Evolutionary conservation across 768 basidiomycete species (phyloP), one percentile per base, ranked within the genome.

Genomic region (Tephrocybe rancida): DNA sequence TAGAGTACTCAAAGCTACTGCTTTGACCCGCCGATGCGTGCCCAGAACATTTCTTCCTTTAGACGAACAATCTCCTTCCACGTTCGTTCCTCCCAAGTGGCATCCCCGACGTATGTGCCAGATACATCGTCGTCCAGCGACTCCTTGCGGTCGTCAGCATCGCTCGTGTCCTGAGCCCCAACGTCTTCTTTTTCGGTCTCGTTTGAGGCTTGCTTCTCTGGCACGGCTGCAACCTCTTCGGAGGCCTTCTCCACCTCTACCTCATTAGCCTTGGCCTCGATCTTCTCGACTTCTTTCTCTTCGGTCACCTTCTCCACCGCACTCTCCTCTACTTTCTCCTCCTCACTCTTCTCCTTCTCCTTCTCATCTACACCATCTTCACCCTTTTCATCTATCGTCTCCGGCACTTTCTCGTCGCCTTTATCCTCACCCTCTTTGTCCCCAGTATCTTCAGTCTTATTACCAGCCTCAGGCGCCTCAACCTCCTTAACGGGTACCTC

Each of bases 41-140:
- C 88, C 87, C 85, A 93, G 66, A 90, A 94, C 89, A 94, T 88
- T 38, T 89, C 86, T 67, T 93, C 90, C 54, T 84, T 81, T 58
- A 95, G 66, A 39, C 77, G 77, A 16, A 84, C 76, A 18, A 95
- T 66, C 70, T 92, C 88, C 62, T 86, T 87, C 90, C 91, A 94
- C 18, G 88, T 85, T 46, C 85, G 78, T 65, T 93, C 92, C 67
- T 93, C 92, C 92, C 92, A 93, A 3, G 86, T 89, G 25, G 78
- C 71, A 42, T 88, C 82, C 13, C 84, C 81, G 24, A 90, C 76
- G 54, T 81, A 90, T 25, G 72, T 70, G 14, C 74, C 74, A 8
- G 24, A 25, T 14, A 60, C 60, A 43, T 77, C 74, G 29, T 61
- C 61, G 9, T 59, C 46, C 8, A 18, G 26, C 32, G 56, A 47